phyloP scores from a whole-genome alignment of 257 asterid species.

The Plectranthus barbatus region DNA sequence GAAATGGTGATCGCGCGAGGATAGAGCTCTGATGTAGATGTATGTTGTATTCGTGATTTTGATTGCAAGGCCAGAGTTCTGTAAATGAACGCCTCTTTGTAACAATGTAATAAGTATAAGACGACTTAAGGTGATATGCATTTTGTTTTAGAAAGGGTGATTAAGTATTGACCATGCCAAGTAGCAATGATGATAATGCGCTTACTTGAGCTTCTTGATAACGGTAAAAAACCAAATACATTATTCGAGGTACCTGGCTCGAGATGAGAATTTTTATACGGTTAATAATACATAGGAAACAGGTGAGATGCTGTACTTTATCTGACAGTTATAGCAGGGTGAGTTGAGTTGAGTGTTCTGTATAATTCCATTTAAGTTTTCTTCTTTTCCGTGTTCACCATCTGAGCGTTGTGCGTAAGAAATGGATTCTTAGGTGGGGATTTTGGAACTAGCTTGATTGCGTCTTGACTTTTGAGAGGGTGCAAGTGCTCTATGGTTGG shows the following conservation, averaged over 20 bases:
- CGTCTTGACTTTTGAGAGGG: background rate
- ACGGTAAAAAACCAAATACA: background rate
- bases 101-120: background rate
- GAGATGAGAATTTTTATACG: background rate
- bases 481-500: background rate
- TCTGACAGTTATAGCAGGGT: too few relatives aligned
- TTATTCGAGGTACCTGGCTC: background rate
- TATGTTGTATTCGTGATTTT: background rate
- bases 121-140: background rate
- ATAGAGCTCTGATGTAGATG: background rate
- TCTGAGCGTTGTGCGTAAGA: background rate
- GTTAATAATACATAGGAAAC: background rate
- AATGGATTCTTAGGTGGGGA: background rate
- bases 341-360: background rate
- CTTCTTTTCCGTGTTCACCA: background rate
- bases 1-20: background rate
- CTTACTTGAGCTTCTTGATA: background rate
- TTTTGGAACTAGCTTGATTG: background rate
- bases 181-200: background rate
- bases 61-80: background rate
- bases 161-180: background rate
- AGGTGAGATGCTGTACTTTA: too few relatives aligned
- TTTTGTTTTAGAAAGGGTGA: background rate
- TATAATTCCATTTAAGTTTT: background rate
- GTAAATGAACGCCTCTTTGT: background rate